Evolutionary conservation across 768 basidiomycete species (phyloP).

Genomic region (Trichaptum fuscoviolaceum): DNA sequence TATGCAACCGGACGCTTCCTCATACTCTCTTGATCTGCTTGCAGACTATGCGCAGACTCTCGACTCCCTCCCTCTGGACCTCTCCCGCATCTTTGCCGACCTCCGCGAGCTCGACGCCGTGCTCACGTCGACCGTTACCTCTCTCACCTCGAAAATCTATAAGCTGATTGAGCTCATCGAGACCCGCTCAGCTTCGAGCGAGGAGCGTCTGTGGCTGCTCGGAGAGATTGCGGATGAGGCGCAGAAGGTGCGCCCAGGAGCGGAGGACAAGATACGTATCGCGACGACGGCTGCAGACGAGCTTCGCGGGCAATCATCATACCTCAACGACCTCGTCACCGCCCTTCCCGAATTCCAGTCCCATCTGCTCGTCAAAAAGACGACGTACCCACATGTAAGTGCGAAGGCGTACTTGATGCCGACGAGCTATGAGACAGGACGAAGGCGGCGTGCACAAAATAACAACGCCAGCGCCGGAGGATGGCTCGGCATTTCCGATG

Average conservation of each 20-base stretch:
- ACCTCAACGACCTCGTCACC: constrained; percentile 58
- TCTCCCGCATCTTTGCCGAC: constrained; percentile 93
- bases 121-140: constrained; percentile 78
- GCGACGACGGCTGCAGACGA: constrained; percentile 88
- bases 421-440: constrained; percentile 54
- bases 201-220: constrained; percentile 80
- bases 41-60: constrained; percentile 87
- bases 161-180: constrained; percentile 74
- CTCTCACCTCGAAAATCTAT: constrained; percentile 77
- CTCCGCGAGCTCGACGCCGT: constrained; percentile 98
- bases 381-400: constrained; percentile 73
- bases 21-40: constrained; percentile 65
- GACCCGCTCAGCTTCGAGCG: constrained; percentile 47
- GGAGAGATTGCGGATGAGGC: constrained; percentile 95
- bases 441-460: constrained; percentile 50
- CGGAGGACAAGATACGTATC: constrained; percentile 97
- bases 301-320: constrained; percentile 58
- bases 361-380: constrained; percentile 51
- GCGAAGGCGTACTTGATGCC: constrained; percentile 62
- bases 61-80: constrained; percentile 88
- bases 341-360: constrained; percentile 61
- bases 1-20: constrained; percentile 29
- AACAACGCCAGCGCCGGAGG: constrained; percentile 26
- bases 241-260: constrained; percentile 82
- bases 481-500: constrained; percentile 31